These are phyloP conservation scores for Rhamnella rubrinervis DNA, from an alignment of 331 rosid genomes.

Conservation along the genomic window DNA sequence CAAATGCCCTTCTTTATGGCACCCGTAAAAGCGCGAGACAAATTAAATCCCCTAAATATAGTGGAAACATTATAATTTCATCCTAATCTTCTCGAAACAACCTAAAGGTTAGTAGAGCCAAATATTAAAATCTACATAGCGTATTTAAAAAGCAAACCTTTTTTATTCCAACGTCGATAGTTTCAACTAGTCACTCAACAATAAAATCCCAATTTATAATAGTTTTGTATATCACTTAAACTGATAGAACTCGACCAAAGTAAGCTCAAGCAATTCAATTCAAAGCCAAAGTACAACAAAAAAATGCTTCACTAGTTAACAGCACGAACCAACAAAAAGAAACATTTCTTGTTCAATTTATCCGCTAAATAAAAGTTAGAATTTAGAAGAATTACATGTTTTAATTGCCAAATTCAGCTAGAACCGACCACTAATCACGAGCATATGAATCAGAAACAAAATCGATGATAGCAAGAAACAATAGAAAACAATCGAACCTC, in stretches of 20 bases:
- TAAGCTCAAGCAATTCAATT: conserved; percentile 7
- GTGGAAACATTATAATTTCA: not conserved
- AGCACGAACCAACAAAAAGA: too few species aligned
- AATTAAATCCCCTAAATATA: not conserved
- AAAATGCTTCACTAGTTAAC: not conserved
- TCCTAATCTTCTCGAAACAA: not conserved
- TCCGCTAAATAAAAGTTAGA: not conserved
- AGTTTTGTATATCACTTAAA: not conserved
- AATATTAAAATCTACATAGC: too few species aligned
- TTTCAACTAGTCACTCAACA: not conserved
- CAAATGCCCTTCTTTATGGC: conserved; percentile 4
- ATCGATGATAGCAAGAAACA: conserved; percentile 13
- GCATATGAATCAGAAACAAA: not conserved
- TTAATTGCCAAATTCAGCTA: not conserved
- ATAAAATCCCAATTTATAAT: not conserved
- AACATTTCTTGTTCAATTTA: not conserved
- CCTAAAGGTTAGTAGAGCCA: not conserved
- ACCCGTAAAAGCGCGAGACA: conserved; percentile 4
- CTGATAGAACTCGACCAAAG: too few species aligned
- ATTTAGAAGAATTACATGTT: conserved; percentile 1
- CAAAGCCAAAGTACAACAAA: not conserved
- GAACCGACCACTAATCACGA: not conserved
- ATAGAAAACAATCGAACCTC: conserved; percentile 53
- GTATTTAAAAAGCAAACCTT: too few species aligned
- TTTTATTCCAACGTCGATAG: not conserved